Evolutionary conservation across 257 asterid genomes (phyloP), one percentile per base, ranked within the genome.

Genomic region (Galeopsis tetrahit): DNA sequence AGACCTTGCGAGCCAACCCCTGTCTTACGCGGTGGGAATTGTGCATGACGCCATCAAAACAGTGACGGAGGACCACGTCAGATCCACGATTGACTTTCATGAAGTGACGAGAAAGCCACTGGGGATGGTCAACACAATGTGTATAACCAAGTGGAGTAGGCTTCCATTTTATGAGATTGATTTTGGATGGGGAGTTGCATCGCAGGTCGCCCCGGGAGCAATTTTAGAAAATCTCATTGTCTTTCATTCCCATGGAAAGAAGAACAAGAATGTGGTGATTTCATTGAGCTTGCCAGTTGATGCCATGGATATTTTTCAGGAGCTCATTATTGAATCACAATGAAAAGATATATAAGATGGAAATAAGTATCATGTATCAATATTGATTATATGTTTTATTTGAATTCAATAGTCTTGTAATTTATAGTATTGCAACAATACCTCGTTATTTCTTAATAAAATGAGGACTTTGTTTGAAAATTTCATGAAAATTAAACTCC

Each of bases 61-160:
- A 10, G 55, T 64, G 39, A 42, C 10, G 2, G 69, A 64, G 10
- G 69, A 64, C 17, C 28, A 17, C 56, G 6, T 64, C 11, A 42
- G 69, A 40, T 63, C 38, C 10, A 31, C 38, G 0, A 63, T 63
- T 2, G 69, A 40, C 55, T 63, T 7, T 11, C 56, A 21, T 21
- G 56, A 64, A 64, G 3, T 64, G 10, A 10, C 69, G 5, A 43
- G 40, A 4, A 64, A 10, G 21, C 39, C 69, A 9, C 38, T 64
- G 15, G 39, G 43, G 69, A n/a, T 15, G 35, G 56, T 42, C 7
- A 42, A 64, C 15, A 10, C 28, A 43, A 1, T 64, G 2, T 43
- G 11, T 21, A 43, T 21, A 11, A 64, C 69, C 55, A 64, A 42
- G 56, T 64, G 69, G 69, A 63, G 36, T 40, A 42, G 69, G 69